Conservation (phyloP, 768 basidiomycete genomes). For the Boletales sp. region DNA sequence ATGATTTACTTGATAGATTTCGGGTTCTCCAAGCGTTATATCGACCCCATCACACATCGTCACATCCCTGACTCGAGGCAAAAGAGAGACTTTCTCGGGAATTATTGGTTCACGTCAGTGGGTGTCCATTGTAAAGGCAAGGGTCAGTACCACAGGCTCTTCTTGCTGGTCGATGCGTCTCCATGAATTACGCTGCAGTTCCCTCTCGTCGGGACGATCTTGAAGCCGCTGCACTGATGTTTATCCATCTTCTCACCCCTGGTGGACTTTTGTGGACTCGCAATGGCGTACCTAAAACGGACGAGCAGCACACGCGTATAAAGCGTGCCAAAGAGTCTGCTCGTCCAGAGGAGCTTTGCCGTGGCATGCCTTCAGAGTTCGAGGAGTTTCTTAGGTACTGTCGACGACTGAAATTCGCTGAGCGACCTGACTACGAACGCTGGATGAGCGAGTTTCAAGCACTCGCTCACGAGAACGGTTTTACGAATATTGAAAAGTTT, state of each 20-base stretch:
- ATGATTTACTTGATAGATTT: constrained; percentile 83
- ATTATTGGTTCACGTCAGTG: constrained; percentile 82
- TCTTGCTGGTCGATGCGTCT: constrained; percentile 12
- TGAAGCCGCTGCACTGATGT: constrained; percentile 73
- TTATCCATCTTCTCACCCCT: constrained; percentile 76
- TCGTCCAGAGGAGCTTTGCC: constrained; percentile 63
- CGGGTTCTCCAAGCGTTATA: constrained; percentile 76
- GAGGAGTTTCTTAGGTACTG: constrained; percentile 77
- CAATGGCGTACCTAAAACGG: constrained; percentile 73
- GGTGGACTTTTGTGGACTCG: constrained; percentile 76
- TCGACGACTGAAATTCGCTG: constrained; percentile 63
- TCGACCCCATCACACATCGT: constrained; percentile 59
- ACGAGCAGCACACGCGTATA: constrained; percentile 56
- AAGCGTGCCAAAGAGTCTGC: constrained; percentile 63
- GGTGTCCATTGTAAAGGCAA: constrained; percentile 74
- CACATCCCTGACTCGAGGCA: constrained; percentile 68
- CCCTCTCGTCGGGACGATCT: constrained; percentile 78
- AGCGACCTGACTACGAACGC: constrained; percentile 59
- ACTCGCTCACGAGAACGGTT: constrained; percentile 60
- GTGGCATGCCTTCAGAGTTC: constrained; percentile 64
- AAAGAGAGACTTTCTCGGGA: constrained; percentile 75
- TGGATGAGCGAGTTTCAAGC: constrained; percentile 67
- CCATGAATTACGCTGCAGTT: constrained; percentile 41
- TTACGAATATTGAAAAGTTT: constrained; percentile 54
- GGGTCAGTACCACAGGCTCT: constrained; percentile 40